Conservation (phyloP, 202 grass and related monocot species). For the Dendrocalamus latiflorus region DNA sequence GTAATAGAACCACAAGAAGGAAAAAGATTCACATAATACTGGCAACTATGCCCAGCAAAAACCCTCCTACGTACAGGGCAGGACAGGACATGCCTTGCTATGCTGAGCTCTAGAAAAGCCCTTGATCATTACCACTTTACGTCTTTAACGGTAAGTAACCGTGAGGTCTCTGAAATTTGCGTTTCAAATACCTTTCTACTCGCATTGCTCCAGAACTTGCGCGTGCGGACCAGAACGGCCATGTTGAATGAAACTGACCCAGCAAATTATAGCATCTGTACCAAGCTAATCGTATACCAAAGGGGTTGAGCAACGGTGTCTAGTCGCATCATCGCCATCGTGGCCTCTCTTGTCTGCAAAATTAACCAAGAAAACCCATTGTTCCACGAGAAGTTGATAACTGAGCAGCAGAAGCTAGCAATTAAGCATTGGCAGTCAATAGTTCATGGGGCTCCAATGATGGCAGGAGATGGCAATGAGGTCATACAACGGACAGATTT, state of each 20-base stretch:
- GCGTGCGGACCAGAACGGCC: too few species aligned
- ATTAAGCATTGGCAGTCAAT: background rate
- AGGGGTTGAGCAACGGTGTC: background rate
- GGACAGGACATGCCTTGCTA: background rate
- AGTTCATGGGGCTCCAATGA: background rate
- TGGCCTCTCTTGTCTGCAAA: constrained; percentile 39
- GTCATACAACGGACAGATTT: too few species aligned
- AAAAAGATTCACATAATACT: background rate
- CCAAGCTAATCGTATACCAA: background rate
- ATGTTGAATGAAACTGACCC: background rate
- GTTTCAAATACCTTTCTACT: background rate
- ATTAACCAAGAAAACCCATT: background rate
- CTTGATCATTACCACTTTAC: background rate
- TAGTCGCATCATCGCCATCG: constrained; percentile 21
- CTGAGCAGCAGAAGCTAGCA: background rate
- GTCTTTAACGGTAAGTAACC: background rate
- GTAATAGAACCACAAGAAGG: background rate
- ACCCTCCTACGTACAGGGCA: background rate
- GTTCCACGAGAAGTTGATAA: background rate
- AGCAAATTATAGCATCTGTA: background rate
- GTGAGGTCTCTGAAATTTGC: background rate
- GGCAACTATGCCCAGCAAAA: background rate
- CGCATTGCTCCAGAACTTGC: too few species aligned
- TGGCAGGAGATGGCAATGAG: too few species aligned
- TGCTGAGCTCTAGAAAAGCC: background rate